Percentiles rank a stretch among this genome's conserved stretches.
phyloP scores from a whole-genome alignment of 2,329 filamentous ascomycete species.

The Hortaea sp. region DNA sequence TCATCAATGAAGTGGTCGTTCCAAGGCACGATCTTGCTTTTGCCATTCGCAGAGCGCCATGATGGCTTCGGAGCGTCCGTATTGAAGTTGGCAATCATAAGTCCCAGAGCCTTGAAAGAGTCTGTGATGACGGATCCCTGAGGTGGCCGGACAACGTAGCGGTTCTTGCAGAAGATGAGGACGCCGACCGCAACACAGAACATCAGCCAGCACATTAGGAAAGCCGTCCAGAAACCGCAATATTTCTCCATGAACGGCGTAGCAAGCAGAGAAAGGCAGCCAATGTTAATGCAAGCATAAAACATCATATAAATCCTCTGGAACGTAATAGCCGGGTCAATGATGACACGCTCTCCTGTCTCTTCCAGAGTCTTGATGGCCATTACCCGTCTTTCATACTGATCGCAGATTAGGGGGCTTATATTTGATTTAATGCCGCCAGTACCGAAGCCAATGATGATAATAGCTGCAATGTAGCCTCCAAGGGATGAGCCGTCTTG shows the following conservation, averaged over 20 bases:
- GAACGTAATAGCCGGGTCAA: constrained; percentile 31
- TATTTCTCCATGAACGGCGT: constrained; percentile 60
- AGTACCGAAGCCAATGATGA: constrained; percentile 64
- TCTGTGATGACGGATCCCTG: constrained; percentile 57
- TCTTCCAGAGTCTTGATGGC: constrained; percentile 19
- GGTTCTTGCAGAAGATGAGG: constrained; percentile 30
- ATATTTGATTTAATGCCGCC: constrained; percentile 79
- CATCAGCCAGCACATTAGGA: constrained; percentile 50
- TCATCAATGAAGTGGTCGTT: constrained; percentile 64
- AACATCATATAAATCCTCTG: constrained; percentile 51
- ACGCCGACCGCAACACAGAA: constrained; percentile 53
- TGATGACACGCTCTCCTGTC: not conserved
- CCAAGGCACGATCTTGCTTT: constrained; percentile 43
- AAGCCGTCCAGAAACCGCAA: constrained; percentile 58
- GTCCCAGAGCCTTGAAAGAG: constrained; percentile 52
- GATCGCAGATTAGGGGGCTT: constrained; percentile 39
- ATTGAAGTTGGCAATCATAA: constrained; percentile 43
- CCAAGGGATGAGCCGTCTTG: constrained; percentile 48
- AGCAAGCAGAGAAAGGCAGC: constrained; percentile 56
- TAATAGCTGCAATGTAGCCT: constrained; percentile 43
- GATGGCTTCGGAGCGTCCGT: constrained; percentile 57
- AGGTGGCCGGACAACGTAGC: constrained; percentile 37
- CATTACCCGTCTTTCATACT: constrained; percentile 33
- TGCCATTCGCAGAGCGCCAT: constrained; percentile 47
- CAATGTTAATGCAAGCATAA: constrained; percentile 64